These are phyloP conservation scores for Rheum nobile DNA, from an alignment of 148 eudicot species.

Conservation along the genomic window DNA sequence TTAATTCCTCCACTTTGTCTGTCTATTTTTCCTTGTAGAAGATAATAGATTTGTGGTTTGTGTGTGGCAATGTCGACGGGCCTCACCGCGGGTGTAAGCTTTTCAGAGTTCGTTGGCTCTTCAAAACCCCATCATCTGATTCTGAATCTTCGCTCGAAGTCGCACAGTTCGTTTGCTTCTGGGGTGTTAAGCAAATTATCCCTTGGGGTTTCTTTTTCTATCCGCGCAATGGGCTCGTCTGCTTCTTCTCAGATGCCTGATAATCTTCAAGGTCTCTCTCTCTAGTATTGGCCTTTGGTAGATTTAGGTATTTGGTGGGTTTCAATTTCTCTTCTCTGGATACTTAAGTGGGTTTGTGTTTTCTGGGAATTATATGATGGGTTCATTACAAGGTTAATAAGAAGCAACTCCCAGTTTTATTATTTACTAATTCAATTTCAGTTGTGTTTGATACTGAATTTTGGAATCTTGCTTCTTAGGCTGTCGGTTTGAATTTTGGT, in stretches of 20 bases:
- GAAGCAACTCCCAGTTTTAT: neutral
- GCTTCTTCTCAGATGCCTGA: constrained; percentile 7
- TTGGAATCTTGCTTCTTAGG: neutral
- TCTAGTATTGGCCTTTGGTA: neutral
- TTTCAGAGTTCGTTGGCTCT: neutral
- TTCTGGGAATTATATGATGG: too few species aligned
- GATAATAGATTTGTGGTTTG: neutral
- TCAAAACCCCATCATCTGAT: neutral
- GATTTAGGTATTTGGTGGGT: neutral
- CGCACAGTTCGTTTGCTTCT: neutral
- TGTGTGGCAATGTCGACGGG: neutral
- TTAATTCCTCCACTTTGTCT: too few species aligned
- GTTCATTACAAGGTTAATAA: too few species aligned
- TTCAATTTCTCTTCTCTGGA: neutral
- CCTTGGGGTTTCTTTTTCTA: neutral
- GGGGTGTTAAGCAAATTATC: neutral
- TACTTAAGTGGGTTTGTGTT: neutral
- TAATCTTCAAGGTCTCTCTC: neutral
- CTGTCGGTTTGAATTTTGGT: neutral
- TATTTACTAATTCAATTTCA: neutral
- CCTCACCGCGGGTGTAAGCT: neutral
- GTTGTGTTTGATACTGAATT: neutral
- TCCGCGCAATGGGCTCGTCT: constrained; percentile 7
- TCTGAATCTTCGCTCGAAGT: neutral
- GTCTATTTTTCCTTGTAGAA: too few species aligned